Percentiles rank a stretch among this genome's conserved stretches.
Evolutionary conservation across 306 rosid species (phyloP).

Genomic region (Nissolia schottii): DNA sequence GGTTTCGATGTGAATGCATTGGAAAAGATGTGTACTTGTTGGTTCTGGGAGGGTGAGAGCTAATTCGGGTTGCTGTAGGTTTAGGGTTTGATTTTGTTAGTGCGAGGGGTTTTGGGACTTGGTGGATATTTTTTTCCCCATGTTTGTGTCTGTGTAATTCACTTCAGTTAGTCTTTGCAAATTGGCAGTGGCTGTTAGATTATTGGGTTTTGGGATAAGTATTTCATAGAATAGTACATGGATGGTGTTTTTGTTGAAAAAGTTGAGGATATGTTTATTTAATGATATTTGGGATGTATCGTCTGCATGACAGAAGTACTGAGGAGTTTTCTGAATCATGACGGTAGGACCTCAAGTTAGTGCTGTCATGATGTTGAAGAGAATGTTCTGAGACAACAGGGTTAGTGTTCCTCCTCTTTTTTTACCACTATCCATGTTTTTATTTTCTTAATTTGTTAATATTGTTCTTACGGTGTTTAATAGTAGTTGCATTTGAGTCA

Average conservation of each 20-base stretch:
- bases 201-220: neutral
- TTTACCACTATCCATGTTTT: neutral
- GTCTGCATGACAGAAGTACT: conserved; percentile 48
- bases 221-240: conserved; percentile 3
- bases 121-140: neutral
- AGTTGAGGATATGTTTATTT: conserved; percentile 30
- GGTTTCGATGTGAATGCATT: conserved; percentile 4
- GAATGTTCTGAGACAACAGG: conserved; percentile 51
- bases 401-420: conserved; percentile 28
- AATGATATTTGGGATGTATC: conserved; percentile 39
- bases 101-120: conserved; percentile 22
- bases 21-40: neutral
- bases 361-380: conserved; percentile 29
- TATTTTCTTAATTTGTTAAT: neutral
- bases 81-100: conserved; percentile 34
- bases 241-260: neutral
- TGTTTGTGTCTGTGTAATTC: neutral
- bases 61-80: conserved; percentile 29
- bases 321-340: conserved; percentile 33
- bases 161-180: conserved; percentile 5
- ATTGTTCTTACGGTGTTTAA: too few species aligned
- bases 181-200: conserved; percentile 2
- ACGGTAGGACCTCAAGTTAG: conserved; percentile 31
- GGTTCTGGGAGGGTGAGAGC: neutral
- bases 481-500: neutral